Base-by-base conservation (phyloP, 441 rosid species). In the Capsella rubella region DNA sequence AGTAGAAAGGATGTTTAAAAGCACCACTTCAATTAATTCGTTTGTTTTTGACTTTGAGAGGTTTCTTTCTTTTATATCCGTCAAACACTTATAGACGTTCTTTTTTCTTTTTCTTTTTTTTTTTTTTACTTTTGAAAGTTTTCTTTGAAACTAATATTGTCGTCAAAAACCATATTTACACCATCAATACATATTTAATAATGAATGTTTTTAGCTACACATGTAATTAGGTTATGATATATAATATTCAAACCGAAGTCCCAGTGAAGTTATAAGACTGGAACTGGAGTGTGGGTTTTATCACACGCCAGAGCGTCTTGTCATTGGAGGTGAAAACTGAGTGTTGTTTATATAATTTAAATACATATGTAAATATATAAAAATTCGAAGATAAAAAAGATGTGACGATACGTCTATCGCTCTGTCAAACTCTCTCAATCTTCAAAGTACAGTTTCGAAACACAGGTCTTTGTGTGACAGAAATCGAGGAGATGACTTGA, bases 331-430 rank as follows among this genome's bases (percentile, higher is more conserved):
- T 57, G 72, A 76, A 71, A 77, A 76, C 42, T 57, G 80, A 35
- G 40, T 58, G 72, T 62, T 53, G 75, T 69, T 76, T 75, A 21
- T 11, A 25, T 1, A 21, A 21, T 3, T 15, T 15, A 15, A 0
- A 71, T 52, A 40, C 40, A 18, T 42, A 39, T 7, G 6, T 6
- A 31, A 0, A 31, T 0, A 71, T 32, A 32, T 8, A 7, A 52
- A 5, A 49, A 39, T 32, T 42, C 15, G 21, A 12, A 65, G 14
- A 34, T 50, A 55, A 60, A 52, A 61, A 52, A 61, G 51, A 43
- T 69, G 58, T 69, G 58, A 53, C 28, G 74, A 75, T 68, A 51
- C 69, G 71, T 76, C 79, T 37, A 63, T 76, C 79, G 29, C 40
- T 64, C 57, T 77, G 80, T 64, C 72, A 71, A 49, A 65, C 57